Evolutionary conservation across 2,329 filamentous ascomycete species (phyloP), one percentile per base, ranked within the genome.

Genomic region (Aspergillus pseudotamarii): DNA sequence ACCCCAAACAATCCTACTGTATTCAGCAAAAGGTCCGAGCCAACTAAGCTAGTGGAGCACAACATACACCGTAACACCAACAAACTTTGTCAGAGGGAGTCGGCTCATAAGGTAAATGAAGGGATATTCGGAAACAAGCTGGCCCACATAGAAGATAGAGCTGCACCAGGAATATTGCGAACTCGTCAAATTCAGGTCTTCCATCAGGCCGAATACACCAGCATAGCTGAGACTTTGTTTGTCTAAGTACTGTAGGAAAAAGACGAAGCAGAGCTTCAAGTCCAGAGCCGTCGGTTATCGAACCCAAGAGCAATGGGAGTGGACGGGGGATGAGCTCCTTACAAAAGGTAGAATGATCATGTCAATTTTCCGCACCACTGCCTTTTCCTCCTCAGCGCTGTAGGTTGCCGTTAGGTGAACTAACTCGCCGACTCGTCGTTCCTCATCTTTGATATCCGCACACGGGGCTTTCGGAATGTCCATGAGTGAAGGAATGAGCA

Each of bases 71-170:
- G 38, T 41, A 6, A 41, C 38, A 3, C 38, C 38, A 19, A 41
- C 38, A 4, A 41, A 41, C 6, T 41, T 41, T 1, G 38, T 4
- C 80, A 85, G 67, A 5, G 77, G 81, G 4, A 85, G 73, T 4
- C 78, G 73, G 45, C 76, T 80, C 82, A 85, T 85, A 16, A 84
- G 71, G 66, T 84, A 85, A 59, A 83, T 82, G 63, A 80, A 81
- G 1, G 82, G 82, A 57, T 79, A 82, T 62, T 84, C 82, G 0
- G 82, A 76, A 5, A 82, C 76, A 12, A 82, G 72, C 64, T 82
- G 80, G 6, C 78, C 75, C 60, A 55, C 14, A 32, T 70, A 72
- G 38, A 71, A 70, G 16, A 72, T 68, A 0, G 69, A 71, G 16
- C 72, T 77, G 46, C 75, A 78, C 83, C 83, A 85, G 1, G 82